Evolutionary conservation across 1,284 basidiomycete genomes (phyloP), one percentile per base, ranked within the genome.

Genomic region (Testicularia cyperi): DNA sequence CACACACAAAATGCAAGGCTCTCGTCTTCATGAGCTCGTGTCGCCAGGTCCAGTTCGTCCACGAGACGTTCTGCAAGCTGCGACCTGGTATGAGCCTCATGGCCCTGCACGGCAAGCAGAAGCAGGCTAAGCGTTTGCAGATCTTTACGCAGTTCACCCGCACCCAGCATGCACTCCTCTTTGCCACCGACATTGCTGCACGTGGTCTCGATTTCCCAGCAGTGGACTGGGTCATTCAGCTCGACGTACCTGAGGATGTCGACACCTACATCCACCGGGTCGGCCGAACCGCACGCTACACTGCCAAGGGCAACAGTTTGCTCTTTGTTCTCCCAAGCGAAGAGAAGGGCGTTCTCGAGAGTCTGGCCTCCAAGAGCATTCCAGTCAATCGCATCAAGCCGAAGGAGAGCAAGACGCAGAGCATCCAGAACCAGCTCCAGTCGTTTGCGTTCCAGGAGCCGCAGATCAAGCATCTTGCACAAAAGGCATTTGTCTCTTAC

Each of bases 241-340:
- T 92, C n/a, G 94, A 99, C 77, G 90, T 88, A 19, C 94, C 94
- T 0, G 94, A 98, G 78, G 92, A 97, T 72, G 89, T 87, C n/a
- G 92, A 95, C 53, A 96, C 91, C 10, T 98, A 99, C 77, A 91
- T 98, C 35, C 94, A 99, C 77, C 86, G 94, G 19, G 94, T 98
- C 1, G 94, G 94, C 1, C 82, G 94, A 40, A 99, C 94, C 8
- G 95, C 94, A 26, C 82, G 94, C 35, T 97, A 97, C 75, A 86
- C 92, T 70, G 87, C 86, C 56, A 86, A 87, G 28, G 95, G 95
- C 1, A 91, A 92, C 75, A 87, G 85, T 0, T 78, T 98, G 40
- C 78, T 95, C 54, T 81, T 99, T 43, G 78, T 97, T 12, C 79
- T 87, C 62, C 92, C 94, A 1, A 91, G 86, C 71, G 94, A 98